Conservation (phyloP, 179 eudicot species). For the Beta lomatogona region DNA sequence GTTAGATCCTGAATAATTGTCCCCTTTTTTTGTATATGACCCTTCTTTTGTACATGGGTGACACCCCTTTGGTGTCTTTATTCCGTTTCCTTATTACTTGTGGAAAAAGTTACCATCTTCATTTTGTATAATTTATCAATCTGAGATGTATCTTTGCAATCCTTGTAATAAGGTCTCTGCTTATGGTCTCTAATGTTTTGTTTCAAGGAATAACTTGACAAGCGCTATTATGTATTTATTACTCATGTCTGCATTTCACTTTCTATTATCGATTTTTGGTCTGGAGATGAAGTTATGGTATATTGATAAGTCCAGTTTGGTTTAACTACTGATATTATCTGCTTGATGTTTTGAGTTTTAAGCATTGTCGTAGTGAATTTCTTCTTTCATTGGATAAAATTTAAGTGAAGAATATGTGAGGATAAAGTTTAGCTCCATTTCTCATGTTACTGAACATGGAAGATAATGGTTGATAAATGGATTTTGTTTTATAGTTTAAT, state of each 20-base stretch:
- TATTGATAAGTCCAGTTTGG: background rate
- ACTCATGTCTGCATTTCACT: background rate
- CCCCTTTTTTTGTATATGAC: background rate
- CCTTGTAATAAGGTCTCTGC: background rate
- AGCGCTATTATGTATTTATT: background rate
- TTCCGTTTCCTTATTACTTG: background rate
- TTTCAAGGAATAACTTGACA: background rate
- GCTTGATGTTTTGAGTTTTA: background rate
- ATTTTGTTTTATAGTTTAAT: slow-evolving; percentile 2
- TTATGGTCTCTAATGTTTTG: background rate
- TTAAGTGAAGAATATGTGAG: background rate
- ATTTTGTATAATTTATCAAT: background rate
- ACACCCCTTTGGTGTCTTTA: background rate
- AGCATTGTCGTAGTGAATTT: slow-evolving; percentile 5
- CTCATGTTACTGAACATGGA: background rate
- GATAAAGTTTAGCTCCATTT: background rate
- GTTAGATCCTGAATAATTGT: background rate
- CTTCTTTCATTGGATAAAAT: background rate
- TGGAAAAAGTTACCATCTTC: background rate
- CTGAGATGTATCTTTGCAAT: background rate
- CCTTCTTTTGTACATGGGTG: background rate
- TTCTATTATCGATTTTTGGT: background rate
- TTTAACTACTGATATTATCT: background rate
- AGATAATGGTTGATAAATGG: background rate
- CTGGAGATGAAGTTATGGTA: background rate